A percentile compares a stretch with the other conserved stretches of the same genome.
Conservation (phyloP, 1,284 basidiomycete species). For the Cutaneotrichosporon cutaneum region DNA sequence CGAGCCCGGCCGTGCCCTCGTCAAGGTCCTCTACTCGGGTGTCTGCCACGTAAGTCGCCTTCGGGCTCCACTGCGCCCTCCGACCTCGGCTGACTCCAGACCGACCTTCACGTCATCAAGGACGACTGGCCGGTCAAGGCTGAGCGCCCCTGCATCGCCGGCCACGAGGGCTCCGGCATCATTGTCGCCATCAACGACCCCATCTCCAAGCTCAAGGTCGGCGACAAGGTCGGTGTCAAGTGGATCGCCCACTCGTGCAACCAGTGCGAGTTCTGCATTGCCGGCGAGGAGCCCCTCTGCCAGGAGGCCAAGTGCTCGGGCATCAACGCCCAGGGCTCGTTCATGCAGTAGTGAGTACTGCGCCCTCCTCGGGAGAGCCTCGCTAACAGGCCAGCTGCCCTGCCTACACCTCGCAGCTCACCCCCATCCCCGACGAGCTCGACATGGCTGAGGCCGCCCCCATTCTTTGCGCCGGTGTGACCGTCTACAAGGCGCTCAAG, state of each 20-base stretch:
- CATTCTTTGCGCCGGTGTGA: conserved; percentile 69
- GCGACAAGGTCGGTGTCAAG: conserved; percentile 71
- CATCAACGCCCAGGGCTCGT: conserved; percentile 57
- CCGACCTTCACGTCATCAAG: conserved; percentile 68
- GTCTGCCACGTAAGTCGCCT: conserved; percentile 38
- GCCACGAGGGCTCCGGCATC: conserved; percentile 56
- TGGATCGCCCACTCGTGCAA: conserved; percentile 70
- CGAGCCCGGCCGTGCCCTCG: conserved; percentile 29
- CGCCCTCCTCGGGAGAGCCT: not conserved
- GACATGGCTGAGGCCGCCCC: conserved; percentile 71
- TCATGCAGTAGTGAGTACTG: conserved; percentile 32
- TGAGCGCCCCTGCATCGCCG: conserved; percentile 73
- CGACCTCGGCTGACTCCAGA: conserved; percentile 57
- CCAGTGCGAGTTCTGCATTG: conserved; percentile 72
- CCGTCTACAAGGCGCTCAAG: conserved; percentile 74
- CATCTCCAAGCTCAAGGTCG: conserved; percentile 56
- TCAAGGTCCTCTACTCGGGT: conserved; percentile 60
- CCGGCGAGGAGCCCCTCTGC: conserved; percentile 66
- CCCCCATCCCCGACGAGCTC: conserved; percentile 69
- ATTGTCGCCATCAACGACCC: conserved; percentile 74
- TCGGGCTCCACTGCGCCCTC: not conserved
- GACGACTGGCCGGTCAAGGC: conserved; percentile 71
- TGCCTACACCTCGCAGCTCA: conserved; percentile 66
- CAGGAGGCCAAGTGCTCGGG: conserved; percentile 64
- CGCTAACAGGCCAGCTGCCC: conserved; percentile 24